Evolutionary conservation across 2,329 filamentous ascomycete species (phyloP), one percentile per base, ranked within the genome.

Genomic region (Pezicula rhizophila): DNA sequence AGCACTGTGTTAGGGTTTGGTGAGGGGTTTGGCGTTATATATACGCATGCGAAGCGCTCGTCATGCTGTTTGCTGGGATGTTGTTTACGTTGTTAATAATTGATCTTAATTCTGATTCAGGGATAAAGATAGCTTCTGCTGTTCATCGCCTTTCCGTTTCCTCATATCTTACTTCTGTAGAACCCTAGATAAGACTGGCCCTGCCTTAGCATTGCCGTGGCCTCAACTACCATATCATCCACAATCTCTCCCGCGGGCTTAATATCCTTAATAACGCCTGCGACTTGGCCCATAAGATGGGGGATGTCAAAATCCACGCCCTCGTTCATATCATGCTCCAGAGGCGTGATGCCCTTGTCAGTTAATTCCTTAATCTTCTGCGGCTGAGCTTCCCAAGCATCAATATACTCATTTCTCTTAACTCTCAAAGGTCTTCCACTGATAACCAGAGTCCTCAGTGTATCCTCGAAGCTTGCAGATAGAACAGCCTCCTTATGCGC

Each of bases 231-330:
- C 89, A 97, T 96, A 57, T 95, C 89, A 52, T 83, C 78, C n/a
- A 97, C 83, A 70, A 97, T 96, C 55, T 84, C 78, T 42, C 73
- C 78, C 0, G 92, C 92, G 0, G 91, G 89, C 72, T 93, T 82
- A 51, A 96, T 80, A 57, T 84, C 81, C 31, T 72, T 68, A 49
- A 96, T 87, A 1, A 84, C 77, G 2, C 87, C 91, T 1, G 89
- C 87, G 8, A 96, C 91, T 71, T 96, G 89, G 1, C 92, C 92
- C 92, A 96, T 96, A 62, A 96, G 65, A 68, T 92, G 90, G 11
- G 92, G 92, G 48, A 87, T 73, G 62, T 96, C 92, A 11, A 95
- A 73, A 37, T 96, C 89, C 48, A 83, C 84, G 1, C 85, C 87
- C 47, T 89, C 77, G 44, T 95, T 88, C 61, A 96, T 73, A 64